Base-by-base conservation (phyloP, 805 yeast species). In the Kuraishia hungarica region DNA sequence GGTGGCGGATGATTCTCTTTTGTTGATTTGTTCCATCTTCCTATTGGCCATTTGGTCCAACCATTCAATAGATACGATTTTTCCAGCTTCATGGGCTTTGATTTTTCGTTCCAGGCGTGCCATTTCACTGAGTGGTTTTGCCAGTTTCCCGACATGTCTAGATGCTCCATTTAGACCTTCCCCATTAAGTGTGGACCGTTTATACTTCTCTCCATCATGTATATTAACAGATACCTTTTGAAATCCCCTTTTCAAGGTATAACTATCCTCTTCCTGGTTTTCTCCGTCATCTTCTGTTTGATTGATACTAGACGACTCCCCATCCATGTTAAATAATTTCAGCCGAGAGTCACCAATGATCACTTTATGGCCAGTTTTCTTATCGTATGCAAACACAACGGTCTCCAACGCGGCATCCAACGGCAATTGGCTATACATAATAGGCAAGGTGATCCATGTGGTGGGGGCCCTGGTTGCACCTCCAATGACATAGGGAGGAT, bases 361-460 rank as follows among this genome's bases (percentile, higher is more conserved):
- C 1, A 76, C 59, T 23, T 68, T 71, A 6, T 77, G 72, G 3
- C 71, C 68, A 0, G 83, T 80, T 8, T 83, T 81, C 13, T 59
- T 53, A 29, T 80, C 79, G 56, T 81, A 84, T 59, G 88, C 96
- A 81, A 85, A 87, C 1, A 91, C 60, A 1, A 79, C 75, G 23
- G 94, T 73, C 54, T 78, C 78, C 19, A 92, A 66, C 58, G 75
- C 78, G 3, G 94, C 69, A 48, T 80, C 78, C 43, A 82, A 65
- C 2, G 89, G 85, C n/a, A 93, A 67, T 62, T 90, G 94, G 54
- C 80, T 79, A 59, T 87, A 82, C 54, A 77, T 75, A 1, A 92
- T 78, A 0, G 97, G 93, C 51, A 94, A 67, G 51, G 79, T 77
- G 21, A 89, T 68, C 87, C 90, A 86, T 7, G 43, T 57, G 83